Base-by-base conservation (phyloP, 352 stramenopile species). In the Globisporangium cystogenes region DNA sequence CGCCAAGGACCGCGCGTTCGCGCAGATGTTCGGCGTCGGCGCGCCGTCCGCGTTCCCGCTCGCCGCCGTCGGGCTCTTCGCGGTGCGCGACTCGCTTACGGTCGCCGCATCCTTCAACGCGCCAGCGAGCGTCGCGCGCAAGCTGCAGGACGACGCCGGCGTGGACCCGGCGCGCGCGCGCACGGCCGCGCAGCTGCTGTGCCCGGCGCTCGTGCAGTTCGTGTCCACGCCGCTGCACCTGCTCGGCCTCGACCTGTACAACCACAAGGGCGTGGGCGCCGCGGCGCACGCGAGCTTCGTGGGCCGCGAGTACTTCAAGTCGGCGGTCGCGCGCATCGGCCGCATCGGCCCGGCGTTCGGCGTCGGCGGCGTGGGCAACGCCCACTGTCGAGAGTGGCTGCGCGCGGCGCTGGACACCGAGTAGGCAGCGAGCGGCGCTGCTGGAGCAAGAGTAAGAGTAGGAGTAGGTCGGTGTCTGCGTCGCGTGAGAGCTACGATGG, bases 1-100 rank as follows among this genome's bases (percentile, higher is more conserved):
- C 49, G 81, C 84, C 57, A 97, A 97, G 60, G 89, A 96, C 55
- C 86, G 81, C 54, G 85, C 83, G n/a, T 97, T 96, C 57, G 86
- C 89, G 37, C 76, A 77, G 35, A 96, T 96, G 89, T 97, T 97
- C 58, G 89, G 89, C 23, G 82, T 91, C 43, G 87, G 88, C 46
- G 74, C 70, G 10, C 84, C 87, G 14, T 64, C 67, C 0, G 66
- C 86, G 35, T 93, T 97, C 47, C 84, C 86, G 11, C 62, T 95
- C 20, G 59, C 70, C 21, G 91, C 86, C 12, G 78, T 96, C 27
- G 82, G 73, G 3, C 67, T 96, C n/a, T 97, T 97, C 49, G 87
- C 83, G 6, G 59, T 95, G 20, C 73, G 88, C 16, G 88, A 97
- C 59, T 88, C 80, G 23, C 63, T 94, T 40, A 97, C 88, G 0